phyloP scores from a whole-genome alignment of 1,139 yeast genomes.

The Taphrina deformans region DNA sequence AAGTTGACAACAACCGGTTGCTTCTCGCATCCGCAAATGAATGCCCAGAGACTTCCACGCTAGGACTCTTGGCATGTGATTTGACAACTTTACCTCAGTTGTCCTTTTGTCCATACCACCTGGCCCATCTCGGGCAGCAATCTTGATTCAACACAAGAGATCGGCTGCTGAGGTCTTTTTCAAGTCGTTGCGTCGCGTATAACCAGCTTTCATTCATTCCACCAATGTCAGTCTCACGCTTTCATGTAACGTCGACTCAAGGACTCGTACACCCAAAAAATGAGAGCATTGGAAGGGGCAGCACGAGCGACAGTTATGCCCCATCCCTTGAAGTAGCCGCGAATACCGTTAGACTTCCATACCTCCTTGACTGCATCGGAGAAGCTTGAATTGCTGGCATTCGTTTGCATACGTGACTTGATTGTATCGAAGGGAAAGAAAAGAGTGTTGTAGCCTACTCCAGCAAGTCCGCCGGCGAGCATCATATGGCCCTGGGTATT shows the following conservation, averaged over 20 bases:
- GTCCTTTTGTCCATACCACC: too few relatives aligned
- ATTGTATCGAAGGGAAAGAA: constrained; percentile 89
- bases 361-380: constrained; percentile 48
- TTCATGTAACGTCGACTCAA: constrained; percentile 13
- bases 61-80: too few relatives aligned
- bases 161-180: too few relatives aligned
- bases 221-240: too few relatives aligned
- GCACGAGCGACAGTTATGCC: constrained; percentile 80
- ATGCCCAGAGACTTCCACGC: too few relatives aligned
- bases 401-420: constrained; percentile 82
- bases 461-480: constrained; percentile 82
- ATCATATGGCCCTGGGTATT: constrained; percentile 58
- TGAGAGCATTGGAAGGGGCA: constrained; percentile 84
- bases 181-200: too few relatives aligned
- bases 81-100: too few relatives aligned
- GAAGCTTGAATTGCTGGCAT: constrained; percentile 45
- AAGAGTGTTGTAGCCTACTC: constrained; percentile 73
- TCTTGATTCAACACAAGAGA: too few relatives aligned
- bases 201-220: too few relatives aligned
- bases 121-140: too few relatives aligned
- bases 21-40: too few relatives aligned
- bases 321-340: constrained; percentile 78
- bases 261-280: constrained; percentile 54
- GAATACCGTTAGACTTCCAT: constrained; percentile 56
- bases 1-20: background rate